Base-by-base conservation (phyloP, 345 rosid species). In the Triadica sebifera region DNA sequence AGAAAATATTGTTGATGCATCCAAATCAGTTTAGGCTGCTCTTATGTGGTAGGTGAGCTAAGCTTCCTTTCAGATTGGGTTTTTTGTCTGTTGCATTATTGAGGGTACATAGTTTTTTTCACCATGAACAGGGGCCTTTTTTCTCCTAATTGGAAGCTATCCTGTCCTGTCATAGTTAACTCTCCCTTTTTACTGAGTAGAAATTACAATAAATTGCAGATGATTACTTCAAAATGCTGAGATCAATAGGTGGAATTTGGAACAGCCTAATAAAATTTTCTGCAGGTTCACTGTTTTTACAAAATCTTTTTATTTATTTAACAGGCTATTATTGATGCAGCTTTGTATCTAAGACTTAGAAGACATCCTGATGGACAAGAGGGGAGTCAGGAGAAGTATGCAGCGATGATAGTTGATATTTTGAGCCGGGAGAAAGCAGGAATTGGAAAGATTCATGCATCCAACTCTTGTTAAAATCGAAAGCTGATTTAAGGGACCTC, bases 251-350 rank as follows among this genome's bases (percentile, higher is more conserved):
- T 65, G 51, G 53, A 65, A 45, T 45, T 24, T 37, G 34, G 19
- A 45, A 17, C 43, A 9, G 51, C 53, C 69, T 20, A 29, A 68
- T 68, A 2, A 10, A 61, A 8, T 41, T 6, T 41, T 43, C 37
- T 46, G 20, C 55, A n/a, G 60, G 11, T 2, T 49, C 20, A 50
- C 6, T 0, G 45, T 71, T 59, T 29, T 24, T 45, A 34, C 25
- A 17, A 25, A 71, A 43, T 15, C 75, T 47, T 9, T 47, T 47
- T 46, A 3, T 73, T 53, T 24, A 29, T 58, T 58, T 51, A 41
- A 24, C 91, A 95, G 99, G 91, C 89, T 69, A 80, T 91, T 70
- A 71, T 95, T 29, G 82, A 63, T 24, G 89, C 92, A 29, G 88
- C 85, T 5, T 74, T 93, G 68, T 93, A 93, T 84, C 62, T 95